These are phyloP conservation scores for Vigna reflexopilosa DNA, from an alignment of 306 rosid genomes.

Conservation along the genomic window DNA sequence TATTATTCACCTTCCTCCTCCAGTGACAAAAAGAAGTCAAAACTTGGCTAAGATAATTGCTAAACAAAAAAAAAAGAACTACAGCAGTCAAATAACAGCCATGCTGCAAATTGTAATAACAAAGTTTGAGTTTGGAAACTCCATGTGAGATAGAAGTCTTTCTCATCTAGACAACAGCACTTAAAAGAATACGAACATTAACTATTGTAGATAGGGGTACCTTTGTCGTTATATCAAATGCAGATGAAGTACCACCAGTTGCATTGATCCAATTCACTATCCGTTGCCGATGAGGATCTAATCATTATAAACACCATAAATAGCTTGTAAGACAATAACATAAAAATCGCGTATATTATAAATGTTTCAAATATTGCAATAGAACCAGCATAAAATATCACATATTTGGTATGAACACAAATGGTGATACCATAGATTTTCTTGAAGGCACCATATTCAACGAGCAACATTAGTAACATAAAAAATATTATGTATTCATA, in stretches of 20 bases:
- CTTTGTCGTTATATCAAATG: constrained; percentile 87
- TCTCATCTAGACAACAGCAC: background rate
- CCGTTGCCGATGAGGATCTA: constrained; percentile 83
- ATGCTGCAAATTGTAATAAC: background rate
- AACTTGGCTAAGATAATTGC: constrained; percentile 16
- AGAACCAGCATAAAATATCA: constrained; percentile 23
- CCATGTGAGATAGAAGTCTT: background rate
- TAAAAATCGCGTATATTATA: constrained; percentile 8
- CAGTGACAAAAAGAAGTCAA: constrained; percentile 22
- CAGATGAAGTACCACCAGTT: constrained; percentile 74
- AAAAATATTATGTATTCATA: constrained; percentile 1
- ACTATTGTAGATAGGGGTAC: constrained; percentile 41
- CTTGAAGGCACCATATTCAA: constrained; percentile 20
- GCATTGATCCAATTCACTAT: constrained; percentile 85
- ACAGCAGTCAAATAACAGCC: constrained; percentile 18
- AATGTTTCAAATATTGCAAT: constrained; percentile 28
- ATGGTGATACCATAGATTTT: background rate
- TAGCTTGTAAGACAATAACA: constrained; percentile 16
- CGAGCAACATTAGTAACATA: background rate
- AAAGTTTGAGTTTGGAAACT: background rate
- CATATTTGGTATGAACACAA: background rate
- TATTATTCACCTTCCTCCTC: background rate
- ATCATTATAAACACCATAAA: constrained; percentile 39
- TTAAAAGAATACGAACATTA: background rate
- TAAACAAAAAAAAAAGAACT: background rate